A percentile compares a stretch with the other conserved stretches of the same genome.
These are phyloP conservation scores for Larix kaempferi DNA, from an alignment of 75 land plant genomes.

Conservation along the genomic window DNA sequence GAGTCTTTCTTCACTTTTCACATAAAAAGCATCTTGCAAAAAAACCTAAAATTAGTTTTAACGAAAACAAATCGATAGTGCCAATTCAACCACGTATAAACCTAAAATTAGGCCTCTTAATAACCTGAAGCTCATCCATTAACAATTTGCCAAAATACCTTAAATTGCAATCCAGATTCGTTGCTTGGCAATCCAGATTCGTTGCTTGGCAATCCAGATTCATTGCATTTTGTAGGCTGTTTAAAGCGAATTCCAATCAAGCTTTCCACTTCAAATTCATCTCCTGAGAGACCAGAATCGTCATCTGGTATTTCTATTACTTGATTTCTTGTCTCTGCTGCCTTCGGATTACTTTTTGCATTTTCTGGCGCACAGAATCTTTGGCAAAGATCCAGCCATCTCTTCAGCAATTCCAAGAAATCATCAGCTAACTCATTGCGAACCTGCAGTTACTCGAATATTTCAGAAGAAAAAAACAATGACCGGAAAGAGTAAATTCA, in stretches of 20 bases:
- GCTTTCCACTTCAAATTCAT: constrained; percentile 73
- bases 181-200: constrained; percentile 20
- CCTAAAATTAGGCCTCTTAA: too few relatives aligned
- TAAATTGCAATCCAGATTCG: constrained; percentile 38
- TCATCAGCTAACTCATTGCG: constrained; percentile 91
- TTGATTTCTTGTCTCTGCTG: background rate
- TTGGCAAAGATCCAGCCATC: constrained; percentile 80
- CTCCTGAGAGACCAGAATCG: constrained; percentile 13
- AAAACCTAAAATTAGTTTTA: too few relatives aligned
- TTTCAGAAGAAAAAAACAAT: background rate
- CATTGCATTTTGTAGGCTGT: constrained; percentile 30
- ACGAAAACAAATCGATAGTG: too few relatives aligned
- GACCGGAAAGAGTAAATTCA: background rate
- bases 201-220: constrained; percentile 21
- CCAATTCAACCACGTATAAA: too few relatives aligned
- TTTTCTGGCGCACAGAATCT: constrained; percentile 21
- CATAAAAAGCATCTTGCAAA: too few relatives aligned
- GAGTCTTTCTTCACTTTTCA: too few relatives aligned
- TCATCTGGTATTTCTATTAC: background rate
- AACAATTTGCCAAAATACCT: constrained; percentile 26
- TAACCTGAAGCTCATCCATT: background rate
- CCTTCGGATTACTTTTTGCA: constrained; percentile 5
- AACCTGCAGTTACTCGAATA: constrained; percentile 34
- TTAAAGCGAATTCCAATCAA: constrained; percentile 72
- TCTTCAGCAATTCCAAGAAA: constrained; percentile 65